Conservation (phyloP, 2,329 filamentous ascomycete genomes). For the Cladobotryum mycophilum region DNA sequence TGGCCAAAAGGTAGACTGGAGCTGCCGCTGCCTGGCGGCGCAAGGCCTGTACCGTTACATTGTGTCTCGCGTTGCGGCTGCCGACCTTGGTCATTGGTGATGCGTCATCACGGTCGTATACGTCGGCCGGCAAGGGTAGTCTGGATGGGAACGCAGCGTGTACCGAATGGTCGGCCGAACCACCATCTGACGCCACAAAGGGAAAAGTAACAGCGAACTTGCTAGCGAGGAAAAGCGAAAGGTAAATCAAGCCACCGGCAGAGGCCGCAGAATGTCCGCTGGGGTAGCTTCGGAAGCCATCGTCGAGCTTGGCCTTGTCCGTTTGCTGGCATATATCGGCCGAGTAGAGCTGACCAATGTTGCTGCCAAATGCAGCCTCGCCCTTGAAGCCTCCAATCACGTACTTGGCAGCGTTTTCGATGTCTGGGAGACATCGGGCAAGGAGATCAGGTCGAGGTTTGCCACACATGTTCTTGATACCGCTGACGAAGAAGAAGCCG, state of each 20-base stretch:
- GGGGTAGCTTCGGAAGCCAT: constrained; percentile 76
- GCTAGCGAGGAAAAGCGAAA: constrained; percentile 79
- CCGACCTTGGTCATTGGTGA: constrained; percentile 20
- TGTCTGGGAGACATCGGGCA: constrained; percentile 69
- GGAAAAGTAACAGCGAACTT: constrained; percentile 73
- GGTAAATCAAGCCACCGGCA: constrained; percentile 75
- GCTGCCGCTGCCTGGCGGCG: constrained; percentile 75
- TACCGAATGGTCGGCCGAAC: constrained; percentile 35
- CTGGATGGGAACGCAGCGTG: constrained; percentile 73
- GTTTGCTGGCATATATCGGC: constrained; percentile 67
- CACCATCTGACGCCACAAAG: constrained; percentile 50
- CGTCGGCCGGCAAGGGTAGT: constrained; percentile 36
- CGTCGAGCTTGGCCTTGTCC: constrained; percentile 56
- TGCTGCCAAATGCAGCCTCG: constrained; percentile 28
- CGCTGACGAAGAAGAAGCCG: constrained; percentile 75
- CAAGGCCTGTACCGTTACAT: constrained; percentile 28
- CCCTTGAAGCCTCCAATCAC: constrained; percentile 55
- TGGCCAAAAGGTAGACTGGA: constrained; percentile 67
- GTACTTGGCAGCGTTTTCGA: constrained; percentile 53
- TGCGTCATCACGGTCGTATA: constrained; percentile 26
- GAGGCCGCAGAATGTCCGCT: constrained; percentile 56
- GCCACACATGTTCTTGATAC: constrained; percentile 72
- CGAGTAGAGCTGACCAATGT: constrained; percentile 64
- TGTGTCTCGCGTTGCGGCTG: constrained; percentile 19
- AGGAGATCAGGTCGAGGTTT: constrained; percentile 77